Evolutionary conservation across 768 basidiomycete species (phyloP).

Genomic region (Trichaptum fuscoviolaceum): DNA sequence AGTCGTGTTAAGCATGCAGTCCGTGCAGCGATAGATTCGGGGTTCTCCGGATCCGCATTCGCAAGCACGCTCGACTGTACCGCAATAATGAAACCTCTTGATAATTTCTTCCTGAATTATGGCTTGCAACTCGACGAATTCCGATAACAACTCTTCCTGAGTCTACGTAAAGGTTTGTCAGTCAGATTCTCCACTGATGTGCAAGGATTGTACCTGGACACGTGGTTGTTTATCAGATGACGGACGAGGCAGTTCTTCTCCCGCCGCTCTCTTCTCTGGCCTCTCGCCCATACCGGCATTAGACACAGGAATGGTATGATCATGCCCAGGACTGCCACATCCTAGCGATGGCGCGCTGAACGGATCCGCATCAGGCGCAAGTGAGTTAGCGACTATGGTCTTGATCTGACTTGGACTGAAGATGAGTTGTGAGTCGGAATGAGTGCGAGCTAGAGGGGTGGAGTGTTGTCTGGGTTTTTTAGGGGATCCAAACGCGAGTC

Average conservation of each 20-base stretch:
- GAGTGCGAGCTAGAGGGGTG: no score
- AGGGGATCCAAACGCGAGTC: no score
- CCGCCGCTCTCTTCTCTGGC: no score
- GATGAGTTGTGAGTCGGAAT: no score
- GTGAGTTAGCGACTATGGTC: no score
- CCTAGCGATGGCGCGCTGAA: no score
- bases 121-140: background rate
- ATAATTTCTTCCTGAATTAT: background rate
- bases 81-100: background rate
- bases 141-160: background rate
- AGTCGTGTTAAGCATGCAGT: background rate
- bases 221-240: background rate
- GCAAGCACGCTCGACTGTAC: background rate
- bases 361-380: no score
- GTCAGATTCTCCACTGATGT: background rate
- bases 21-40: background rate
- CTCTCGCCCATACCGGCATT: no score
- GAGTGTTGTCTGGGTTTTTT: no score
- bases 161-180: background rate
- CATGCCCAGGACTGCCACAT: no score
- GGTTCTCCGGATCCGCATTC: background rate
- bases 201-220: background rate
- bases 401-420: no score
- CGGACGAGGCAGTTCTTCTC: background rate
- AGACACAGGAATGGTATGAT: no score